These are phyloP conservation scores for Globisporangium lucens DNA, from an alignment of 352 stramenopile genomes.

Conservation along the genomic window DNA sequence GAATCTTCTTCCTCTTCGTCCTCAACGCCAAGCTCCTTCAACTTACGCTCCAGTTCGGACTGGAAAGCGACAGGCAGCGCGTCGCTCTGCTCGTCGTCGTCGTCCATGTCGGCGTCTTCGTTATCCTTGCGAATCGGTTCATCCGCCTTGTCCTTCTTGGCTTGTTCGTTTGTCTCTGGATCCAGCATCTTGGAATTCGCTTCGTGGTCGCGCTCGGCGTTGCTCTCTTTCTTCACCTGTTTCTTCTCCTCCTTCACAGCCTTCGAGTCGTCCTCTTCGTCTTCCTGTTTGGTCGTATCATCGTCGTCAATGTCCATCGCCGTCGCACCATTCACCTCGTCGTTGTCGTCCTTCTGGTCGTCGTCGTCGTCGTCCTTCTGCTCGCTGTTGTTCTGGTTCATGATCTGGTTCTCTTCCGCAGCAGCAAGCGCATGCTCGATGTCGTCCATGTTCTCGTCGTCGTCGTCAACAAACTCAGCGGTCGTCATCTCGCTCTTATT, in stretches of 20 bases:
- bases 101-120: slow-evolving; percentile 33
- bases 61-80: slow-evolving; percentile 26
- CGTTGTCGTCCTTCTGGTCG: slow-evolving; percentile 29
- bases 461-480: slow-evolving; percentile 63
- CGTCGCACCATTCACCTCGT: slow-evolving; percentile 32
- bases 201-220: slow-evolving; percentile 20
- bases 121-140: slow-evolving; percentile 21
- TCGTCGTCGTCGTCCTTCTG: slow-evolving; percentile 61
- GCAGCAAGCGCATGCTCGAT: slow-evolving; percentile 62
- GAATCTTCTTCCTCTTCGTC: slow-evolving; percentile 34
- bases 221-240: slow-evolving; percentile 28
- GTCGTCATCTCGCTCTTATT: slow-evolving; percentile 49
- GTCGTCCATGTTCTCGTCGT: slow-evolving; percentile 63
- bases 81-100: slow-evolving; percentile 24
- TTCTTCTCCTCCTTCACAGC: slow-evolving; percentile 24
- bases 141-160: slow-evolving; percentile 23
- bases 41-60: slow-evolving; percentile 34
- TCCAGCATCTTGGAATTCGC: slow-evolving; percentile 21
- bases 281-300: slow-evolving; percentile 36
- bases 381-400: slow-evolving; percentile 46
- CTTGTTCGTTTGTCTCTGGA: slow-evolving; percentile 19
- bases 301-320: slow-evolving; percentile 74
- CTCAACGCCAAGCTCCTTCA: slow-evolving; percentile 26
- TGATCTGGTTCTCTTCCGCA: slow-evolving; percentile 64
- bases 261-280: slow-evolving; percentile 20